Evolutionary conservation across 1,284 basidiomycete genomes (phyloP).

Genomic region (Veloporphyrellus conicus): DNA sequence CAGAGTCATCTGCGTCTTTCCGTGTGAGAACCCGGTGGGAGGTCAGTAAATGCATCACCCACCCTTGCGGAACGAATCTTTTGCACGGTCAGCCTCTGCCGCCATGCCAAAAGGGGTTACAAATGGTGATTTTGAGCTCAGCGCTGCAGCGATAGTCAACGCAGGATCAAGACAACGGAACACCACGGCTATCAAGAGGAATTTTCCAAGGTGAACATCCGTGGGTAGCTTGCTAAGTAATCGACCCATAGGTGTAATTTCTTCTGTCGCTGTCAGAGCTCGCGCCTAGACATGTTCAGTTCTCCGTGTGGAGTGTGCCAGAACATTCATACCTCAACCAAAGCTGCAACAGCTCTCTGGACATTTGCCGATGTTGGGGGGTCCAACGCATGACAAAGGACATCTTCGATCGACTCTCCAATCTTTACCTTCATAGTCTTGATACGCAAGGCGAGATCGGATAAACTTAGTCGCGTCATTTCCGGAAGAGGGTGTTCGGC

Average conservation of each 20-base stretch:
- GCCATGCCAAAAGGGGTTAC: conserved; percentile 86
- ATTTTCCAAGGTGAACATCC: conserved; percentile 96
- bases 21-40: not conserved
- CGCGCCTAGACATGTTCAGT: conserved; percentile 52
- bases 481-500: conserved; percentile 92
- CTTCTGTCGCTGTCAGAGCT: conserved; percentile 81
- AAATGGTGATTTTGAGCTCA: conserved; percentile 94
- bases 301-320: not conserved
- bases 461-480: conserved; percentile 91
- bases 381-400: conserved; percentile 83
- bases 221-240: conserved; percentile 90
- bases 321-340: conserved; percentile 73
- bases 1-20: conserved; percentile 73
- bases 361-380: conserved; percentile 87
- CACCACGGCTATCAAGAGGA: conserved; percentile 80
- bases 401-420: conserved; percentile 86
- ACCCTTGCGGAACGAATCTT: conserved; percentile 77
- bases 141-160: conserved; percentile 88
- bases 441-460: conserved; percentile 91
- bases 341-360: conserved; percentile 83
- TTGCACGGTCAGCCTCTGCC: conserved; percentile 82
- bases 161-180: conserved; percentile 94
- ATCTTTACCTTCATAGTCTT: conserved; percentile 95
- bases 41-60: conserved; percentile 22
- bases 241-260: conserved; percentile 93